Evolutionary conservation across 2,329 filamentous ascomycete species (phyloP), one percentile per base, ranked within the genome.

Genomic region (Fusarium foetens): DNA sequence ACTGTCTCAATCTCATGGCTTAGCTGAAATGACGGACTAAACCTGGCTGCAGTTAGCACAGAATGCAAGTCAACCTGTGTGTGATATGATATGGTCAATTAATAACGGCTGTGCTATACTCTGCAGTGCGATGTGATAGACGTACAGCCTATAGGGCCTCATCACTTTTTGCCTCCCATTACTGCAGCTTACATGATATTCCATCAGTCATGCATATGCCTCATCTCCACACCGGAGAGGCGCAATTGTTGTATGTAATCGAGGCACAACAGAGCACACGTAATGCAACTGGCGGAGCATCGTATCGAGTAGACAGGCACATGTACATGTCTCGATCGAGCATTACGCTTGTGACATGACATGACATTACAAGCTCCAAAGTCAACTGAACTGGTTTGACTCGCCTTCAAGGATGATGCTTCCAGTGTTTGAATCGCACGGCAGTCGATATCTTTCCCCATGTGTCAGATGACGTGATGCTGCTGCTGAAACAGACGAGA

Each of bases 61-160:
- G 19, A 35, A 45, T 49, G 58, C 39, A 65, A 36, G 43, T 41
- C 46, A 58, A 52, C 27, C 38, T 31, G 36, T 61, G 33, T 58
- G 41, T 59, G 45, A 51, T 25, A 16, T 51, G 55, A 58, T 63
- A 49, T 57, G 48, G 58, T 48, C 27, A 63, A 46, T 46, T 33
- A 43, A 54, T 39, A 48, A 48, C 38, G 35, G 52, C 46, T 43
- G 68, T 54, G 35, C 39, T 39, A 48, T 41, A 42, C 49, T 52
- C 60, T 68, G 67, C 58, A 58, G 61, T 57, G 63, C 51, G 58
- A 42, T 71, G 73, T 75, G 73, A 75, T 36, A 66, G 68, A 62
- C 65, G 63, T 74, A 73, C 66, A 57, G 70, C 25, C 48, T 66
- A 53, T 70, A 63, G 49, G 72, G 73, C 65, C 71, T 72, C 70